Base-by-base conservation (phyloP, 257 asterid genomes). In the Linderniella brevidens region DNA sequence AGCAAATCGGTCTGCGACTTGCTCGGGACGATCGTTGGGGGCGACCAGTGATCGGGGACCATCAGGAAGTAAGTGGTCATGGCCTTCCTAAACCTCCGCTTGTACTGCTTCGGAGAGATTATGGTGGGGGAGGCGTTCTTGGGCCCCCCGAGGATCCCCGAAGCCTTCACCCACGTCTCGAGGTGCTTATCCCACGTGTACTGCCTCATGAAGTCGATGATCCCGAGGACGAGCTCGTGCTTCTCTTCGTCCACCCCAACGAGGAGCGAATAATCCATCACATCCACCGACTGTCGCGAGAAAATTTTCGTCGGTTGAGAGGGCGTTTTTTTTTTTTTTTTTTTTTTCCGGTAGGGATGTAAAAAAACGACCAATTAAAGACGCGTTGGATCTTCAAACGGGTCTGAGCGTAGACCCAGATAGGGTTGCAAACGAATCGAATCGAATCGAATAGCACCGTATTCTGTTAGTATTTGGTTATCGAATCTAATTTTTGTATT, bases 171-270 rank as follows among this genome's bases (percentile, higher is more conserved):
- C 98, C 98, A 90, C 1, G 92, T 81, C 53, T 84, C 98, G 5
- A 85, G 77, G 68, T 90, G 96, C 68, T 90, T 90, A 73, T 90
- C 98, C 98, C 96, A 81, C 5, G 98, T 90, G 53, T 90, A 81
- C 54, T 90, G 96, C 64, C 96, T 79, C 96, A 85, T 84, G 71
- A 85, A 90, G 68, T 90, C 98, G 3, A 90, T 90, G 37, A 85
- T 84, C 46, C 98, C 98, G 45, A 90, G 83, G 44, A 85, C 98
- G 14, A 90, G 94, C 60, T 90, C 96, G 32, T 90, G 90, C 56
- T 69, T 78, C 65, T 84, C 94, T 58, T 85, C 80, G 54, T 90
- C 98, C 13, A 85, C 74, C 37, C 96, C 98, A 17, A 85, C 98
- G 42, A 90, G 68, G 29, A 90, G 70, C 0, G 98, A 90, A 56